These are phyloP conservation scores for Kodamaea sagamina DNA, from an alignment of 805 yeast species.

Conservation along the genomic window DNA sequence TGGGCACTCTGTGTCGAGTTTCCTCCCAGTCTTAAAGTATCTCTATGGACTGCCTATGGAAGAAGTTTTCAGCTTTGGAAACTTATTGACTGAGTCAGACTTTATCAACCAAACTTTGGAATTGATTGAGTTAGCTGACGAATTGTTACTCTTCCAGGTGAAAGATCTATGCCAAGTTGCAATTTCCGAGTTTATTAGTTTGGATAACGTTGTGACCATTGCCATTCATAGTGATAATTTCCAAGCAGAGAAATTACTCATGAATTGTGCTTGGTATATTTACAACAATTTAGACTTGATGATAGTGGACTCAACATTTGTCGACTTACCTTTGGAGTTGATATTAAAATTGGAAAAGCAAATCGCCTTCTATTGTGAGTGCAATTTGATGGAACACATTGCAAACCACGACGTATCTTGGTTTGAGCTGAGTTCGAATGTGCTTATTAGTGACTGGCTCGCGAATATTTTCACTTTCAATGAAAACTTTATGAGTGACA, in stretches of 20 bases:
- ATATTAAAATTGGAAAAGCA: slow-evolving; percentile 30
- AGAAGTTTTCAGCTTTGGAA: slow-evolving; percentile 39
- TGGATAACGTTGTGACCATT: slow-evolving; percentile 62
- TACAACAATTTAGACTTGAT: slow-evolving; percentile 64
- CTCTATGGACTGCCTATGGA: slow-evolving; percentile 56
- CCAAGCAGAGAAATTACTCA: slow-evolving; percentile 55
- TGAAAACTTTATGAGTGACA: slow-evolving; percentile 36
- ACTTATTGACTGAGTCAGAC: slow-evolving; percentile 29
- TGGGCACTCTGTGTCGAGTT: slow-evolving; percentile 43
- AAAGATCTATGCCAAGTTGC: slow-evolving; percentile 62
- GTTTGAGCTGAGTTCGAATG: slow-evolving; percentile 24
- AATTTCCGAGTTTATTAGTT: slow-evolving; percentile 53
- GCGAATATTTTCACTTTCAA: slow-evolving; percentile 24
- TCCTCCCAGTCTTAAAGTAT: slow-evolving; percentile 52
- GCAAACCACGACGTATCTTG: slow-evolving; percentile 13
- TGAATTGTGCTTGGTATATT: slow-evolving; percentile 67
- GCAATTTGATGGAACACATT: slow-evolving; percentile 19
- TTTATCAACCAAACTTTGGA: slow-evolving; percentile 59
- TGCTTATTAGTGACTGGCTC: slow-evolving; percentile 23
- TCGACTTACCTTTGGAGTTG: slow-evolving; percentile 30
- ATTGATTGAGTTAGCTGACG: slow-evolving; percentile 62
- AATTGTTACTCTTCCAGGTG: slow-evolving; percentile 58
- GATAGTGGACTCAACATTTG: slow-evolving; percentile 46
- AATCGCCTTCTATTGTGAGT: slow-evolving; percentile 28
- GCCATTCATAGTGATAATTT: slow-evolving; percentile 54